A percentile compares a stretch with the other conserved stretches of the same genome.
phyloP scores from a whole-genome alignment of 768 basidiomycete species.

The Naganishia vaughanmartiniae region DNA sequence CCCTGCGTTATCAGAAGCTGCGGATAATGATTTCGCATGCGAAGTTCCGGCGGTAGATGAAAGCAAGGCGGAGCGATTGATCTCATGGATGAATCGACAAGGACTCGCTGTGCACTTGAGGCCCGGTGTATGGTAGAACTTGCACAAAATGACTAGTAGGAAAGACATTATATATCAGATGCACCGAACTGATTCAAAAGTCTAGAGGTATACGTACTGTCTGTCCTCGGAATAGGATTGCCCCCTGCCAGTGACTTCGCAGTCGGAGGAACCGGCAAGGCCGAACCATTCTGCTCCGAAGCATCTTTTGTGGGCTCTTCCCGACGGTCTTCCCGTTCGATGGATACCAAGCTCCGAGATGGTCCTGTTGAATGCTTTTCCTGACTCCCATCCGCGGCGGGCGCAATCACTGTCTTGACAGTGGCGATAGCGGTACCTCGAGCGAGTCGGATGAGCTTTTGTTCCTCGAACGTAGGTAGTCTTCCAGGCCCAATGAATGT shows the following conservation, averaged over 20 bases:
- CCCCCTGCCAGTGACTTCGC: neutral
- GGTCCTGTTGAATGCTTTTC: neutral
- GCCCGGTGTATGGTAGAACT: conserved; percentile 50
- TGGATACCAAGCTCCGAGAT: conserved; percentile 1
- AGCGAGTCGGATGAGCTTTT: conserved; percentile 3
- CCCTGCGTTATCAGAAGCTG: no score
- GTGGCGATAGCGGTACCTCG: conserved; percentile 28
- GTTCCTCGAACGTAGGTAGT: conserved; percentile 10
- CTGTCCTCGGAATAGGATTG: neutral
- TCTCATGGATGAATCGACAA: conserved; percentile 50
- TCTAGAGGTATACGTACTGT: neutral
- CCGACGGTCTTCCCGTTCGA: conserved; percentile 9
- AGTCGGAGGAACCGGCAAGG: neutral
- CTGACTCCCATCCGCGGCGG: neutral
- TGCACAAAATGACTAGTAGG: conserved; percentile 47
- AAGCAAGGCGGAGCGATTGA: conserved; percentile 22
- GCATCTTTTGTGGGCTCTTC: neutral
- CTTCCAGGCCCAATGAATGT: conserved; percentile 10
- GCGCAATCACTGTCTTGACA: conserved; percentile 6
- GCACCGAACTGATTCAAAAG: neutral
- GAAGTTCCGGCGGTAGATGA: neutral
- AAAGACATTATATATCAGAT: neutral
- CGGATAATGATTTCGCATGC: neutral
- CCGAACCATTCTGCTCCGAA: neutral
- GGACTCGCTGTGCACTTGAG: conserved; percentile 51